These are phyloP conservation scores for Hanseniaspora occidentalis DNA, from an alignment of 805 yeast species.

Conservation along the genomic window DNA sequence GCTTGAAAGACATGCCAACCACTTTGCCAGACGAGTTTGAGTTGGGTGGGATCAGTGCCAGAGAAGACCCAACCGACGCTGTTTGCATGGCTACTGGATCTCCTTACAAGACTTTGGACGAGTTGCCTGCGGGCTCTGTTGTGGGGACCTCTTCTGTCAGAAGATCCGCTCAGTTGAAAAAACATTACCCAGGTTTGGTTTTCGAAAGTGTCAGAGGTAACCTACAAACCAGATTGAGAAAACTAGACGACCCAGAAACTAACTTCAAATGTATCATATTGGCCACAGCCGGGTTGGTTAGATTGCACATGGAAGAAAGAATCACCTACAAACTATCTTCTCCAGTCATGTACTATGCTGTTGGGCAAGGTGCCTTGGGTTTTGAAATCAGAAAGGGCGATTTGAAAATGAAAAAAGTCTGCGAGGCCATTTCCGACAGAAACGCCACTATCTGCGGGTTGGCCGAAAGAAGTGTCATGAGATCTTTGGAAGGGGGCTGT, in stretches of 20 bases:
- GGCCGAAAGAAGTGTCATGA: slow-evolving; percentile 81
- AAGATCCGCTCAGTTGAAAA: slow-evolving; percentile 80
- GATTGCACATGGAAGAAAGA: slow-evolving; percentile 61
- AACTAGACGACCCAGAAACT: slow-evolving; percentile 61
- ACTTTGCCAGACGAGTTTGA: slow-evolving; percentile 79
- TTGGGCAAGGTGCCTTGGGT: slow-evolving; percentile 98
- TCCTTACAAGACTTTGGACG: slow-evolving; percentile 48
- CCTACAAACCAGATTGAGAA: slow-evolving; percentile 63
- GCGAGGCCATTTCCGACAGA: slow-evolving; percentile 52
- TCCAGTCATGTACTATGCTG: slow-evolving; percentile 86
- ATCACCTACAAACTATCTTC: slow-evolving; percentile 60
- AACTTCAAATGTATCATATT: slow-evolving; percentile 64
- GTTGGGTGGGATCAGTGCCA: slow-evolving; percentile 70
- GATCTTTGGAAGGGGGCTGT: slow-evolving; percentile 92
- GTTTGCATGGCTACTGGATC: slow-evolving; percentile 60
- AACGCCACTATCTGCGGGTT: slow-evolving; percentile 62
- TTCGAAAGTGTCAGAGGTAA: slow-evolving; percentile 86
- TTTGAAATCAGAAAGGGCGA: slow-evolving; percentile 75
- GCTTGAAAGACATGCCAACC: slow-evolving; percentile 90
- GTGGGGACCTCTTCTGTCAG: slow-evolving; percentile 94
- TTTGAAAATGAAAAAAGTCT: slow-evolving; percentile 39
- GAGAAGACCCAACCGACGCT: slow-evolving; percentile 94
- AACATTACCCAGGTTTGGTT: slow-evolving; percentile 59
- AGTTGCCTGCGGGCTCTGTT: slow-evolving; percentile 72
- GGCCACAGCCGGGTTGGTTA: slow-evolving; percentile 83